Evolutionary conservation across 2,329 filamentous ascomycete species (phyloP), one percentile per base, ranked within the genome.

Genomic region (Nemania serpens): DNA sequence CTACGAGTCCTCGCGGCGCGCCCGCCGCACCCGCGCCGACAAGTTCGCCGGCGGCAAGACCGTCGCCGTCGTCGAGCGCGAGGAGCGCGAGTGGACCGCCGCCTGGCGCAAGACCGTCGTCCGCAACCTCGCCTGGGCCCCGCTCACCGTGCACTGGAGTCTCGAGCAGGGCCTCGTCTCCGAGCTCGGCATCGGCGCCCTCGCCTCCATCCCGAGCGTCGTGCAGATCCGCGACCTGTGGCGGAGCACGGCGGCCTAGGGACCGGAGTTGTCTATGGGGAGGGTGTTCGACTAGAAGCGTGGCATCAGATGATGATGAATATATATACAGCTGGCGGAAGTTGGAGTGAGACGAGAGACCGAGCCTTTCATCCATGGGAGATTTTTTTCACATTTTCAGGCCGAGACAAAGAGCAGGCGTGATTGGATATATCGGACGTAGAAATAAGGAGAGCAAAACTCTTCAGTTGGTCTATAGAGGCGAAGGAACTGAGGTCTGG

Each of bases 81-180:
- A 75, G 51, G 72, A 71, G 59, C 66, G 65, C 69, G 77, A 77
- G 47, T 85, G 83, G 77, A 69, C 69, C 45, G 71, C 67, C 12
- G 73, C 78, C 62, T 93, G 85, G 85, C 88, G 84, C 81, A 86
- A 83, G 71, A 84, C 88, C 71, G 77, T 94, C 55, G 79, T 87
- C 18, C 83, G 88, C 43, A 93, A 92, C 76, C 72, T 86, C 63
- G 87, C 89, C 34, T 96, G 91, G 87, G 86, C 90, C 58, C 92
- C 93, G 34, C 79, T 96, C 73, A 94, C 91, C 63, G 71, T 94
- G 25, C 92, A 97, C 78, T 97, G 91, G 89, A 89, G 91, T 70
- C 75, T 88, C 42, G 86, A 90, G 62, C 79, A 84, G 58, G 91
- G 90, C 0, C 73, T 87, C 10, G 75, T 91, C 56, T 81, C 82